Evolutionary conservation across 148 eudicot species (phyloP).

Genomic region (Chenopodium suecicum): DNA sequence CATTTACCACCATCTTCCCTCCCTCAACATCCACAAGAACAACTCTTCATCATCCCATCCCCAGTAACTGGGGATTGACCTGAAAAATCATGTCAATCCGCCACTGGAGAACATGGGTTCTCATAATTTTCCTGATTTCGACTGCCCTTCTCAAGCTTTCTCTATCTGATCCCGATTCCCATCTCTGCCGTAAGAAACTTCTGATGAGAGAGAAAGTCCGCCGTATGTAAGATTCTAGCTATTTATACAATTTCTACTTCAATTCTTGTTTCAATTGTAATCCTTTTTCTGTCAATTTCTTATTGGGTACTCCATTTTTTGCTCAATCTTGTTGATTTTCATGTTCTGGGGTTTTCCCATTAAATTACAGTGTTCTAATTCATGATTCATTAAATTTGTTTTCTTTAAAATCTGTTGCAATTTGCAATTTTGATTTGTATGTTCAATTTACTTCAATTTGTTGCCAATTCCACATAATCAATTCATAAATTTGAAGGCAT

Average conservation of each 20-base stretch:
- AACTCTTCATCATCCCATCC: neutral
- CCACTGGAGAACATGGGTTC: constrained; percentile 49
- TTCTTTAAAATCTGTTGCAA: neutral
- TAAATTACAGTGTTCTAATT: neutral
- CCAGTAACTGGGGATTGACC: neutral
- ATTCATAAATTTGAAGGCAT: neutral
- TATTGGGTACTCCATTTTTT: neutral
- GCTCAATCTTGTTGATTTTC: constrained; percentile 10
- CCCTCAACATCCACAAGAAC: neutral
- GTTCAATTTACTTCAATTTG: neutral
- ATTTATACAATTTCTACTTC: neutral
- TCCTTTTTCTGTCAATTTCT: neutral
- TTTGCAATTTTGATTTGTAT: neutral
- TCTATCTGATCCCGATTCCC: constrained; percentile 39
- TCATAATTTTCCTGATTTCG: constrained; percentile 45
- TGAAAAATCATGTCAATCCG: constrained; percentile 34
- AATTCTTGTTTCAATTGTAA: neutral
- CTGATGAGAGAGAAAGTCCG: constrained; percentile 83
- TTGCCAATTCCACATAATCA: neutral
- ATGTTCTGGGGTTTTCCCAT: neutral
- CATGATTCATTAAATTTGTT: neutral
- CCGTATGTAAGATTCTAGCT: constrained; percentile 51
- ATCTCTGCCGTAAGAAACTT: constrained; percentile 51
- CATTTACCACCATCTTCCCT: too few relatives aligned
- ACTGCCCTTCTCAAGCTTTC: constrained; percentile 42